phyloP scores from a whole-genome alignment of 768 basidiomycete genomes.

The Mycena vitilis region DNA sequence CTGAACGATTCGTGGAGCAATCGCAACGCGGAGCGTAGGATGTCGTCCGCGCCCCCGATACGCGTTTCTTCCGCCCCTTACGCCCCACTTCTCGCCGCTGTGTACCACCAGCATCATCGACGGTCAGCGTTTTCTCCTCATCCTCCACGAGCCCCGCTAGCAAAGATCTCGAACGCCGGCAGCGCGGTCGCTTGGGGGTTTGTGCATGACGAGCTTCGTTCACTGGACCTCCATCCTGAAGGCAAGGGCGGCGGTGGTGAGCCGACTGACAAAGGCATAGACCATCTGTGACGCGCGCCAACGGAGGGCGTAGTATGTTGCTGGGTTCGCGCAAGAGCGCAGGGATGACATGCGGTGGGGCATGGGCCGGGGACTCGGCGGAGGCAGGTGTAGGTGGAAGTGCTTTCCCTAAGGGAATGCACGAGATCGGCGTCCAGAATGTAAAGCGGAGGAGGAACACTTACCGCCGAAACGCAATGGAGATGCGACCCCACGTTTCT shows the following conservation, averaged over 20 bases:
- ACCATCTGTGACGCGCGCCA: conserved; percentile 84
- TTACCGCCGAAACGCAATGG: conserved; percentile 28
- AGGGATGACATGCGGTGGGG: conserved; percentile 31
- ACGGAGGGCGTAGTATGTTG: conserved; percentile 49
- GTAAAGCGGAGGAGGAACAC: neutral
- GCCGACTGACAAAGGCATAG: conserved; percentile 81
- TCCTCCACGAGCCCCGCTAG: conserved; percentile 67
- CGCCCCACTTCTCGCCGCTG: conserved; percentile 45
- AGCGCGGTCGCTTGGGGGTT: conserved; percentile 77
- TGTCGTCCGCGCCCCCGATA: conserved; percentile 74
- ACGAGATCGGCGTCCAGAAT: neutral
- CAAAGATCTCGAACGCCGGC: conserved; percentile 76
- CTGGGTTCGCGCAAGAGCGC: conserved; percentile 5
- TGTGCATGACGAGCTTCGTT: conserved; percentile 88
- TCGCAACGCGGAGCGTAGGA: conserved; percentile 47
- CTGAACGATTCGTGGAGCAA: conserved; percentile 19
- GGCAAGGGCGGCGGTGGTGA: conserved; percentile 59
- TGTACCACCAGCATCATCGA: conserved; percentile 53
- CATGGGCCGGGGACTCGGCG: conserved; percentile 6
- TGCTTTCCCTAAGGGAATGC: neutral
- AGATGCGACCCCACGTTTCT: conserved; percentile 16
- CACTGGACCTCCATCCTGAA: conserved; percentile 88
- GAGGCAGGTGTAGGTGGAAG: neutral
- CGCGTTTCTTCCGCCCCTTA: conserved; percentile 29
- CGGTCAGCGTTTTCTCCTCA: conserved; percentile 11